Percentiles rank a stretch among this genome's conserved stretches.
These are phyloP conservation scores for Microbotryum lychnidis-dioicae DNA, from an alignment of 1,284 basidiomycete genomes.

Conservation along the genomic window DNA sequence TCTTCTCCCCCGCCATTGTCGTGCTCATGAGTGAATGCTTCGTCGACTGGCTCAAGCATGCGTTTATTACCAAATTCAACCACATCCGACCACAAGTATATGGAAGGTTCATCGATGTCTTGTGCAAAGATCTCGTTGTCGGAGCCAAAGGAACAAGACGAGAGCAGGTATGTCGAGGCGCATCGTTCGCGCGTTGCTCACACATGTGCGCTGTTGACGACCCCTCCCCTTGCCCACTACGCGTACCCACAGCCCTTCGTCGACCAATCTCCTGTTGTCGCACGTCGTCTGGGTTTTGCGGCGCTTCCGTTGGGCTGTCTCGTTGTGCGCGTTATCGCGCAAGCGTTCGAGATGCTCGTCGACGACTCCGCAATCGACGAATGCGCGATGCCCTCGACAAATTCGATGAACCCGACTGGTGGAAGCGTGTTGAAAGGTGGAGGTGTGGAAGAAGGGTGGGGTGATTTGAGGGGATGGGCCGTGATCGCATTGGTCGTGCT, in stretches of 20 bases:
- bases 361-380: conserved; percentile 42
- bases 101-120: conserved; percentile 88
- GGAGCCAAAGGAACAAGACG: conserved; percentile 60
- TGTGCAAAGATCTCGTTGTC: conserved; percentile 83
- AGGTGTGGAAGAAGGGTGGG: conserved; percentile 30
- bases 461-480: conserved; percentile 51
- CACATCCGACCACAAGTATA: conserved; percentile 81
- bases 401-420: neutral
- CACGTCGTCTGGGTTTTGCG: conserved; percentile 86
- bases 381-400: conserved; percentile 30
- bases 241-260: conserved; percentile 68
- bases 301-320: conserved; percentile 85
- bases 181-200: neutral
- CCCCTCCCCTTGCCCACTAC: neutral
- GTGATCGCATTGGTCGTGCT: conserved; percentile 54
- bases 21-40: conserved; percentile 87
- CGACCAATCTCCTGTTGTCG: conserved; percentile 90
- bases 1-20: conserved; percentile 83
- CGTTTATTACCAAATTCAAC: conserved; percentile 95
- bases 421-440: conserved; percentile 10
- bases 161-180: conserved; percentile 36
- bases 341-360: conserved; percentile 59
- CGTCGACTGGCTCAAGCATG: conserved; percentile 99
- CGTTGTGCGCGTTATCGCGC: conserved; percentile 76
- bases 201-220: neutral